Evolutionary conservation across 1,284 basidiomycete genomes (phyloP).

Genomic region (Paramarasmius palmivorus): DNA sequence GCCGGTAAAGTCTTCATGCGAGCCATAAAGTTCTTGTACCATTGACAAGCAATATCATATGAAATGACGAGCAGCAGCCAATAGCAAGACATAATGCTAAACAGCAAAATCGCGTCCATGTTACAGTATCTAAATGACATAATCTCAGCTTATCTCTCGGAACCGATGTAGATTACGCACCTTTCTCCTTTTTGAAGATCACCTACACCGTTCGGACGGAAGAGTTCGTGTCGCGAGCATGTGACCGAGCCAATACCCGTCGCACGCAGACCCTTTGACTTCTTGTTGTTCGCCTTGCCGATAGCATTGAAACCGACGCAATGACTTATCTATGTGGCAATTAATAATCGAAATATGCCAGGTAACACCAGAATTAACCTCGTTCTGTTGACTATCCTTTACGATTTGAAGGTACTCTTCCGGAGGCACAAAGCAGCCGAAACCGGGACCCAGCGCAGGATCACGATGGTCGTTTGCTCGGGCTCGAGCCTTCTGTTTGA

Average conservation of each 20-base stretch:
- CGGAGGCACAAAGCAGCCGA: slow-evolving; percentile 29
- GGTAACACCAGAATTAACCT: too few relatives aligned
- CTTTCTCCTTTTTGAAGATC: slow-evolving; percentile 19
- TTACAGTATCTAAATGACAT: slow-evolving; percentile 17
- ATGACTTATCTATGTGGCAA: neutral
- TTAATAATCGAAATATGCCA: too few relatives aligned
- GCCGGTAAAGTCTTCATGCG: neutral
- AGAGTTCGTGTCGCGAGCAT: slow-evolving; percentile 3
- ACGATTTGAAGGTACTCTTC: too few relatives aligned
- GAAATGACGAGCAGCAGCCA: slow-evolving; percentile 3
- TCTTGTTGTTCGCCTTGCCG: slow-evolving; percentile 15
- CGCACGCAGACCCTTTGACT: slow-evolving; percentile 13
- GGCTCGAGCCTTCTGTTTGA: slow-evolving; percentile 25
- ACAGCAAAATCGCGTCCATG: slow-evolving; percentile 19
- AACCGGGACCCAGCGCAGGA: slow-evolving; percentile 23
- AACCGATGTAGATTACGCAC: slow-evolving; percentile 4
- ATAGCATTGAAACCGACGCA: neutral
- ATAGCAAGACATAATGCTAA: neutral
- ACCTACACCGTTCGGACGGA: slow-evolving; percentile 12
- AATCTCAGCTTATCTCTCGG: neutral
- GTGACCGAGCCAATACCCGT: slow-evolving; percentile 6
- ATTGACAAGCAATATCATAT: slow-evolving; percentile 22
- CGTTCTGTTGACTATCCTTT: too few relatives aligned
- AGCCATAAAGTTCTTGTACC: slow-evolving; percentile 10
- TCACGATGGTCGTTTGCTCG: slow-evolving; percentile 21